Conservation (phyloP, 257 asterid species). For the Solanum piurae region DNA sequence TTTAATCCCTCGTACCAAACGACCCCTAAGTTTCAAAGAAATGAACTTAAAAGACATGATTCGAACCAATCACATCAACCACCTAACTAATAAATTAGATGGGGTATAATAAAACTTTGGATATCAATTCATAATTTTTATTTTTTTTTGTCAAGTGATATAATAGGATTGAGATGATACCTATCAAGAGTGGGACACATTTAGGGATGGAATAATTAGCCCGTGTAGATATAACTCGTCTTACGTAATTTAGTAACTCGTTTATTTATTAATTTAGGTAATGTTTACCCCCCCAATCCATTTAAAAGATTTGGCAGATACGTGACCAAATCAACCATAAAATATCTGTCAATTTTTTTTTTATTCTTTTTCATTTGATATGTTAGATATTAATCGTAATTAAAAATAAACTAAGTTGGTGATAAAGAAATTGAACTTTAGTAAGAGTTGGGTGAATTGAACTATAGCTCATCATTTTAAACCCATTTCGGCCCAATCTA, state of each 20-base stretch:
- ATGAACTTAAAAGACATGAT: not conserved
- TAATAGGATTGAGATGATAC: not conserved
- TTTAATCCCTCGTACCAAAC: too few relatives aligned
- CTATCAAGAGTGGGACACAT: not conserved
- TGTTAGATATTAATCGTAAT: not conserved
- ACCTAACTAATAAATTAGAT: not conserved
- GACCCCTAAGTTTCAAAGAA: not conserved
- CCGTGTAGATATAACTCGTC: not conserved
- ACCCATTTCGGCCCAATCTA: not conserved
- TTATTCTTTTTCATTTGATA: not conserved
- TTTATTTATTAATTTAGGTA: not conserved
- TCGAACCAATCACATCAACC: not conserved
- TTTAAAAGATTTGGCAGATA: not conserved
- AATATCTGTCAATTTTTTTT: not conserved
- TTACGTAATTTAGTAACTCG: not conserved
- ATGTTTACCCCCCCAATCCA: not conserved
- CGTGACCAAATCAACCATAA: not conserved
- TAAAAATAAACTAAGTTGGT: not conserved
- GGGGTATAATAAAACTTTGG: not conserved
- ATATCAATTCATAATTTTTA: not conserved
- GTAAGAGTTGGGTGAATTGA: not conserved
- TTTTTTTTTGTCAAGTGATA: not conserved
- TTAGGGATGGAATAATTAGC: not conserved
- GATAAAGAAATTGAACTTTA: not conserved
- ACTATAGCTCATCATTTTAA: not conserved